These are phyloP conservation scores for Lagerstroemia fauriei DNA, from an alignment of 441 rosid species.

Conservation along the genomic window DNA sequence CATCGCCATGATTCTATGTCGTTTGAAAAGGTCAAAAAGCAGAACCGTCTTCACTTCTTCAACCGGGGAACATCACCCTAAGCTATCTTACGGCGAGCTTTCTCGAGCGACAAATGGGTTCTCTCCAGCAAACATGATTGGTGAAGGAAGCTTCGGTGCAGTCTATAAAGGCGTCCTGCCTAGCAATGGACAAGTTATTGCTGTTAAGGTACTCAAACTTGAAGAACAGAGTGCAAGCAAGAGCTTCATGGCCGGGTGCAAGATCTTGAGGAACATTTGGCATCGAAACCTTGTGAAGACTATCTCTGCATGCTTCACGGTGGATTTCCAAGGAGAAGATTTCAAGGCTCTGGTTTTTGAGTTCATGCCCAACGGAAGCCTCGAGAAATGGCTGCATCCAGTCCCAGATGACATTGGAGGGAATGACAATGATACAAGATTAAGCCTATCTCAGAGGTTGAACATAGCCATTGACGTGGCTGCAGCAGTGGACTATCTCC, in stretches of 20 bases:
- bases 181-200: background rate
- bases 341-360: conserved; percentile 19
- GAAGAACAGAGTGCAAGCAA: conserved; percentile 8
- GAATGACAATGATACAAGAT: background rate
- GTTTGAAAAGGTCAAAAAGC: background rate
- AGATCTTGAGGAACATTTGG: conserved; percentile 6
- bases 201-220: conserved; percentile 13
- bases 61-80: background rate
- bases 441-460: conserved; percentile 1
- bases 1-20: background rate
- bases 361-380: conserved; percentile 24
- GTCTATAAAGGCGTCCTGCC: conserved; percentile 16
- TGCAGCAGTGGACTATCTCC: conserved; percentile 21
- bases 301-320: conserved; percentile 9
- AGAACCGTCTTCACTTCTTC: too few species aligned
- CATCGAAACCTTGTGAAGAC: conserved; percentile 18
- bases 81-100: conserved; percentile 6
- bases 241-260: conserved; percentile 19
- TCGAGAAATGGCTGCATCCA: conserved; percentile 23
- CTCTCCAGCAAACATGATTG: background rate
- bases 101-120: conserved; percentile 13
- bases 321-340: conserved; percentile 19
- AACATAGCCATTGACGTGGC: conserved; percentile 20
- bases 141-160: conserved; percentile 27
- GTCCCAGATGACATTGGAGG: background rate